Evolutionary conservation across 169 alveolate genomes (phyloP).

Genomic region (Babesia ovis): DNA sequence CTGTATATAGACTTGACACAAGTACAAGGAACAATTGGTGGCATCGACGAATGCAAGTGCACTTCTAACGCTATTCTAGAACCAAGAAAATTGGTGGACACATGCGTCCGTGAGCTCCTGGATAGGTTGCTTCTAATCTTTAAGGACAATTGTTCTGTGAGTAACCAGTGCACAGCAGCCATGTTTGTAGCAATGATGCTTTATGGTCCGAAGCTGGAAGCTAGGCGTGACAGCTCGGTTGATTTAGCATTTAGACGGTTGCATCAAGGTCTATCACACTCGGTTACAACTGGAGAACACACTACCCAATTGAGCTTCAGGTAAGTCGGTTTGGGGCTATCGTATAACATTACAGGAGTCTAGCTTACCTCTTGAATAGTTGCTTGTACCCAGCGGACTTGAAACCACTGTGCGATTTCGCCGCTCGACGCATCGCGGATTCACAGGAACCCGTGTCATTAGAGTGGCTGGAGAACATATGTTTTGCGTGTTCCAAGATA

Average conservation of each 20-base stretch:
- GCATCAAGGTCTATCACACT: background rate
- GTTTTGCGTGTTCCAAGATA: conserved; percentile 36
- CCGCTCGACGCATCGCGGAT: conserved; percentile 18
- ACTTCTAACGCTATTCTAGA: background rate
- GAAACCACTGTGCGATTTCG: conserved; percentile 13
- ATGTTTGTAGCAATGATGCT: conserved; percentile 53
- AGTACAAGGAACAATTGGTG: background rate
- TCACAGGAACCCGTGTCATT: conserved; percentile 4
- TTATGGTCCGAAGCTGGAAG: conserved; percentile 52
- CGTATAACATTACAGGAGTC: conserved; percentile 5
- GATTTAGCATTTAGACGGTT: conserved; percentile 8
- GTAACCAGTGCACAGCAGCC: conserved; percentile 32
- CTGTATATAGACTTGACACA: conserved; percentile 25
- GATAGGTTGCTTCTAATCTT: conserved; percentile 21
- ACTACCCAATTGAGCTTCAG: conserved; percentile 34
- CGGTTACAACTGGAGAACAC: background rate
- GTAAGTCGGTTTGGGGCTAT: conserved; percentile 13
- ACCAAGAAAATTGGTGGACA: background rate
- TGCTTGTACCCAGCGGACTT: conserved; percentile 10
- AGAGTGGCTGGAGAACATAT: conserved; percentile 60
- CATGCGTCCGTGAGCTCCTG: conserved; percentile 29
- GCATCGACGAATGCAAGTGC: background rate
- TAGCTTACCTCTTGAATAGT: conserved; percentile 29
- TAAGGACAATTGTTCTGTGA: conserved; percentile 1
- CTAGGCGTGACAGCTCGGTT: background rate